A percentile compares a stretch with the other conserved stretches of the same genome.
phyloP scores from a whole-genome alignment of 345 rosid species.

The Noccaea caerulescens region DNA sequence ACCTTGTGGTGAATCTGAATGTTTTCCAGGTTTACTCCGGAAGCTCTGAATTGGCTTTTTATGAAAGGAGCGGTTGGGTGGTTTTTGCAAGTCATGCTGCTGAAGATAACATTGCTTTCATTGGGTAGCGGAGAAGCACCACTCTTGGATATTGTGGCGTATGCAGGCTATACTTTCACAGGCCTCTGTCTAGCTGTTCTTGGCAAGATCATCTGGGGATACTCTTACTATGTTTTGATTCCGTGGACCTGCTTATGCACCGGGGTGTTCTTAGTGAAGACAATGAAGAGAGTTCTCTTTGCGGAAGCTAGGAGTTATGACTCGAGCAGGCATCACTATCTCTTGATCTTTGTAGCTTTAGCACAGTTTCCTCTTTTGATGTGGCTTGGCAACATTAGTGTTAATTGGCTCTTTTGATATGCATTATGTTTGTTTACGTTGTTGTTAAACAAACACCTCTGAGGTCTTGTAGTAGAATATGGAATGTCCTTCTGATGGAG shows the following conservation, averaged over 20 bases:
- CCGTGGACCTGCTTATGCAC: constrained; percentile 84
- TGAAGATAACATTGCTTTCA: constrained; percentile 78
- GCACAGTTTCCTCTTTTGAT: constrained; percentile 85
- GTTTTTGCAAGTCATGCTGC: constrained; percentile 79
- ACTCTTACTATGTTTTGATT: constrained; percentile 77
- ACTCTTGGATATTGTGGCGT: constrained; percentile 82
- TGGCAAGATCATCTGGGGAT: constrained; percentile 71
- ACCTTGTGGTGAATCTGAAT: constrained; percentile 3
- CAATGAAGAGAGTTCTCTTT: constrained; percentile 93
- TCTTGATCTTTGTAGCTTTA: constrained; percentile 81
- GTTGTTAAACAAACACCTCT: constrained; percentile 43
- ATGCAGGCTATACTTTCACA: constrained; percentile 81
- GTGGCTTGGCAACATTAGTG: constrained; percentile 93
- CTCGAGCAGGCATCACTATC: constrained; percentile 89
- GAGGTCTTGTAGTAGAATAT: constrained; percentile 40
- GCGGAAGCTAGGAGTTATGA: constrained; percentile 87
- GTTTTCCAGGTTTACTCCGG: constrained; percentile 77
- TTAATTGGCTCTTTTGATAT: constrained; percentile 79
- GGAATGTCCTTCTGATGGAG: constrained; percentile 24
- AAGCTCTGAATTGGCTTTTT: constrained; percentile 87
- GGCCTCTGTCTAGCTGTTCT: constrained; percentile 78
- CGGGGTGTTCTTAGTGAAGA: constrained; percentile 91
- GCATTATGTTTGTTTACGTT: constrained; percentile 10
- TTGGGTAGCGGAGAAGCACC: constrained; percentile 94
- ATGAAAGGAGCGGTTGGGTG: constrained; percentile 91